These are phyloP conservation scores for Trichophyton benhamiae DNA, from an alignment of 2,329 filamentous ascomycete genomes.

Conservation along the genomic window DNA sequence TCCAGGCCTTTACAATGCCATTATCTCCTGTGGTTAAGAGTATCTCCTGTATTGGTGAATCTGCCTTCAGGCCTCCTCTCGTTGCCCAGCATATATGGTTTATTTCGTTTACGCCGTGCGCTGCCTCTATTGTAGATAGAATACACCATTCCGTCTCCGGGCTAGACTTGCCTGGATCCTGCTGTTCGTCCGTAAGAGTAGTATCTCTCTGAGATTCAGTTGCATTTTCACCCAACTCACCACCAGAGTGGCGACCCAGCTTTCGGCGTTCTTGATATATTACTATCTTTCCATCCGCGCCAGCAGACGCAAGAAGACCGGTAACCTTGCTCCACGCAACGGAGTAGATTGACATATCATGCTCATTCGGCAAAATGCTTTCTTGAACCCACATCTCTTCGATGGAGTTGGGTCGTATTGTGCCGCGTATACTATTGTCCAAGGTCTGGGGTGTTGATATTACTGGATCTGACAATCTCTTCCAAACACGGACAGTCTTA, in stretches of 20 bases:
- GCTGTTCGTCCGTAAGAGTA: neutral
- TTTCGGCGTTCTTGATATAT: conserved; percentile 55
- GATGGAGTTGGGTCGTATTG: conserved; percentile 59
- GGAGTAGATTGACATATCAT: conserved; percentile 73
- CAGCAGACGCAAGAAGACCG: conserved; percentile 73
- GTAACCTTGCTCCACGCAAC: conserved; percentile 68
- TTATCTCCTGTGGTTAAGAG: conserved; percentile 87
- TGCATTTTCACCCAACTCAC: conserved; percentile 8
- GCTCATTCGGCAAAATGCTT: conserved; percentile 57
- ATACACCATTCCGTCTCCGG: conserved; percentile 53
- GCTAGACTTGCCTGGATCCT: neutral
- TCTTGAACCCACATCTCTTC: conserved; percentile 79
- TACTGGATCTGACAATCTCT: conserved; percentile 40
- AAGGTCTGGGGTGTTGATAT: conserved; percentile 35
- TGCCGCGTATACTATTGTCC: conserved; percentile 56
- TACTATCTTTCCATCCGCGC: conserved; percentile 71
- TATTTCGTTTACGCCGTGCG: conserved; percentile 85
- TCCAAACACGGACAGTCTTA: conserved; percentile 66
- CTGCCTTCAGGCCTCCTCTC: conserved; percentile 31
- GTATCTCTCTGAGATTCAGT: conserved; percentile 7
- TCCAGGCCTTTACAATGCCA: conserved; percentile 74
- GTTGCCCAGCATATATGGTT: conserved; percentile 86
- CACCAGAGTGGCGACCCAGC: neutral
- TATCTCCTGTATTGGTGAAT: conserved; percentile 46
- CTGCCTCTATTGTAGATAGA: conserved; percentile 55